These are phyloP conservation scores for Prunus padus DNA, from an alignment of 306 rosid genomes.

Conservation along the genomic window DNA sequence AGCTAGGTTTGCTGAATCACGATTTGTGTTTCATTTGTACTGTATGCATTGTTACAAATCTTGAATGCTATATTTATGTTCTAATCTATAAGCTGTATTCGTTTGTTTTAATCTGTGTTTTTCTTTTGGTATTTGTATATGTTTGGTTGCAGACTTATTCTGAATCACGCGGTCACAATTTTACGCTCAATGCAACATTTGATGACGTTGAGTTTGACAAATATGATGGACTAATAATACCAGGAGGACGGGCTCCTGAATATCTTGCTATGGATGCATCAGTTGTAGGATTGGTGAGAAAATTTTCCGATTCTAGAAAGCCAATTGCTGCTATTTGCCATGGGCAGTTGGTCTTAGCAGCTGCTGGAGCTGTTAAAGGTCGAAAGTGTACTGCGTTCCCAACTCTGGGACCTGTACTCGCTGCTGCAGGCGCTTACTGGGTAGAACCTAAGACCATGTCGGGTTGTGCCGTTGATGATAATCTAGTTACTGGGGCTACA, in stretches of 20 bases:
- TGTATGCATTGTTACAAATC: not conserved
- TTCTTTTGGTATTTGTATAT: not conserved
- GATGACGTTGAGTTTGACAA: conserved; percentile 54
- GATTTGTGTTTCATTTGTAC: not conserved
- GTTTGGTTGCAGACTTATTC: conserved; percentile 50
- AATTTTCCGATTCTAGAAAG: conserved; percentile 52
- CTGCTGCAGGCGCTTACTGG: conserved; percentile 84
- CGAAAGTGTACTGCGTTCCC: conserved; percentile 69
- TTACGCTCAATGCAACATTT: conserved; percentile 72
- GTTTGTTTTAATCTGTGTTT: not conserved
- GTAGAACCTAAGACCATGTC: conserved; percentile 63
- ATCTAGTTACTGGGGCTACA: conserved; percentile 55
- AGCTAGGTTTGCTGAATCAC: not conserved
- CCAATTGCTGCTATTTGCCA: conserved; percentile 76
- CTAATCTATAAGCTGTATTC: no score
- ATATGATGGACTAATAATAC: conserved; percentile 80
- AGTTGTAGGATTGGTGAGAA: conserved; percentile 50
- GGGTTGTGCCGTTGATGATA: conserved; percentile 65
- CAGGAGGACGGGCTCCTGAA: conserved; percentile 95
- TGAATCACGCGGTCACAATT: conserved; percentile 82
- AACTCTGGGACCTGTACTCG: conserved; percentile 49
- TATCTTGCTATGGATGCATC: conserved; percentile 59
- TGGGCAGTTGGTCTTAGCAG: conserved; percentile 81
- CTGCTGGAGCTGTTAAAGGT: conserved; percentile 64
- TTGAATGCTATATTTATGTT: not conserved